These are phyloP conservation scores for Pseudomonodictys pantanalensis DNA, from an alignment of 495 filamentous ascomycete species.

Conservation along the genomic window DNA sequence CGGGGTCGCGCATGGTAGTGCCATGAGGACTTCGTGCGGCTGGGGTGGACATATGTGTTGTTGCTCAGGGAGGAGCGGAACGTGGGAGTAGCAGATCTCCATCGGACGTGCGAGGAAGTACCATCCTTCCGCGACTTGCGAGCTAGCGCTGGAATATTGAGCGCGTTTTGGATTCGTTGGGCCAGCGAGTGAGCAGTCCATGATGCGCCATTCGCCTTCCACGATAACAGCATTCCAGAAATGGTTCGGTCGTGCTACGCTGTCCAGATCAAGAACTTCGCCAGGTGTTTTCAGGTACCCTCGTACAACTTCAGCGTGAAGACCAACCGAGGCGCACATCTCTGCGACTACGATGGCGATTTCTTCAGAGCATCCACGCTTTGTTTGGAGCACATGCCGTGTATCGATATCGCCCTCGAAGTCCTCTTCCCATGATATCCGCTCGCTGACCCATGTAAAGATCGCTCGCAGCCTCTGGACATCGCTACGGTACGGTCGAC, in stretches of 20 bases:
- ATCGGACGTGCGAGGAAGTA: constrained; percentile 86
- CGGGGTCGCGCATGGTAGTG: constrained; percentile 80
- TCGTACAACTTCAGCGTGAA: constrained; percentile 77
- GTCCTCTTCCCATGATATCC: constrained; percentile 94
- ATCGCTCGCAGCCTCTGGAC: constrained; percentile 90
- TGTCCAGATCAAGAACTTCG: constrained; percentile 72
- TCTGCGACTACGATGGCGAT: constrained; percentile 83
- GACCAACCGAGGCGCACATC: constrained; percentile 89
- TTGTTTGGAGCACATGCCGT: constrained; percentile 75
- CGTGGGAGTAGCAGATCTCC: constrained; percentile 91
- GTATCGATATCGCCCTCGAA: constrained; percentile 80
- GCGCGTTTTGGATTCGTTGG: constrained; percentile 80
- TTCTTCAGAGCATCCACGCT: constrained; percentile 84
- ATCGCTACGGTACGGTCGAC: constrained; percentile 90
- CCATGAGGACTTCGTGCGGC: constrained; percentile 74
- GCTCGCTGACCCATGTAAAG: constrained; percentile 95
- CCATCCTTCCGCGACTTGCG: constrained; percentile 73
- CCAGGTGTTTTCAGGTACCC: constrained; percentile 91
- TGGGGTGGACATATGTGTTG: constrained; percentile 92
- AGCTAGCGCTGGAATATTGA: constrained; percentile 68
- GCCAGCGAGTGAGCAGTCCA: constrained; percentile 89
- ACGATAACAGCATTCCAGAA: constrained; percentile 97
- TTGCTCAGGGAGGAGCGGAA: constrained; percentile 77
- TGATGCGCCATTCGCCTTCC: constrained; percentile 93
- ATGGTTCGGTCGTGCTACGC: constrained; percentile 81